phyloP scores from a whole-genome alignment of 2,329 filamentous ascomycete genomes.

The Macrophomina pseudophaseolina region DNA sequence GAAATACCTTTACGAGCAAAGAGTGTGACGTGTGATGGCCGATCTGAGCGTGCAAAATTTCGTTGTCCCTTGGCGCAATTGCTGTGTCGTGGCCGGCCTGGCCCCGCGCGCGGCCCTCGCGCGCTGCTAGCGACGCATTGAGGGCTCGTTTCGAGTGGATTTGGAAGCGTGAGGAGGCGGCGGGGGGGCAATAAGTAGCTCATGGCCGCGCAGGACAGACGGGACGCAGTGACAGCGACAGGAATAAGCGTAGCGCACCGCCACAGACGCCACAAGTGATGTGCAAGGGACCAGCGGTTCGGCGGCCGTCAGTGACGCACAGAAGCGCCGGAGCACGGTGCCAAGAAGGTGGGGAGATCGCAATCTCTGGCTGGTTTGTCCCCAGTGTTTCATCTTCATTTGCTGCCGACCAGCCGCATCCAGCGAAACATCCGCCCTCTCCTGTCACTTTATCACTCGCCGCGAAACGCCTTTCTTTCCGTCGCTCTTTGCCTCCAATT shows the following conservation, averaged over 20 bases:
- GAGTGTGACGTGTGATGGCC: constrained; percentile 9
- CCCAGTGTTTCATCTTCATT: constrained; percentile 24
- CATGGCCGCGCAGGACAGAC: background rate
- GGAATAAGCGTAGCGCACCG: background rate
- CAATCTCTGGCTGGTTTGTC: constrained; percentile 21
- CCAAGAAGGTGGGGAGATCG: constrained; percentile 17
- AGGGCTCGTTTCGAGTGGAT: background rate
- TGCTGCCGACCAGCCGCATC: constrained; percentile 21
- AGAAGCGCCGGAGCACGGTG: constrained; percentile 1
- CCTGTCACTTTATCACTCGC: constrained; percentile 16
- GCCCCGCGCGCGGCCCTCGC: background rate
- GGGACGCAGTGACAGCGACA: background rate
- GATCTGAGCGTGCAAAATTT: constrained; percentile 16
- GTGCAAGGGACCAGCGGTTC: constrained; percentile 11
- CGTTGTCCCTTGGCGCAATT: background rate
- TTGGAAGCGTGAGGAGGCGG: background rate
- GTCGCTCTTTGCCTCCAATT: constrained; percentile 16
- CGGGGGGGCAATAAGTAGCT: background rate
- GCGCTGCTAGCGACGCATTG: background rate
- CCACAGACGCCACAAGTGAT: constrained; percentile 19
- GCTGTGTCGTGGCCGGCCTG: background rate
- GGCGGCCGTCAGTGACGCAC: constrained; percentile 1
- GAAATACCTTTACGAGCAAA: background rate
- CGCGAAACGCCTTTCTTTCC: constrained; percentile 9
- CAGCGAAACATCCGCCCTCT: constrained; percentile 22